Conservation (phyloP, 768 basidiomycete genomes). For the Albatrellus ellisii region DNA sequence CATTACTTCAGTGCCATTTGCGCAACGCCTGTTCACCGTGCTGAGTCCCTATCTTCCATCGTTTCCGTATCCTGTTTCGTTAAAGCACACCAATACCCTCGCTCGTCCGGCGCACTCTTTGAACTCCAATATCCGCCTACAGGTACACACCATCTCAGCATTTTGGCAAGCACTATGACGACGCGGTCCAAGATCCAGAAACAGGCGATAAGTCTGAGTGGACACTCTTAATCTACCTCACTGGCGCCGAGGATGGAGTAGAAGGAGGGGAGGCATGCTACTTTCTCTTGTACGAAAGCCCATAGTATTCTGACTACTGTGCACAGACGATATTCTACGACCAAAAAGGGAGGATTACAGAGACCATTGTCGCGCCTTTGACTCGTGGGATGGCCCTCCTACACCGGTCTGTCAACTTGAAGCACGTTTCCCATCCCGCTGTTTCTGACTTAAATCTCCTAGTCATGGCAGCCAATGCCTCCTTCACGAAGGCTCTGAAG, state of each 20-base stretch:
- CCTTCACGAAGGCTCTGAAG: conserved; percentile 57
- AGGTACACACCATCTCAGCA: conserved; percentile 50
- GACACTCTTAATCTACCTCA: conserved; percentile 65
- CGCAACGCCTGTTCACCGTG: conserved; percentile 33
- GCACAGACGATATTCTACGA: conserved; percentile 60
- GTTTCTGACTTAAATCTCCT: conserved; percentile 3
- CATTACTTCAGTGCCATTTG: conserved; percentile 44
- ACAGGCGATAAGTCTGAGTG: conserved; percentile 61
- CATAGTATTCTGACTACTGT: background rate
- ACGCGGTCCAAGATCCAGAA: conserved; percentile 43
- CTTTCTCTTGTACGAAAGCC: background rate
- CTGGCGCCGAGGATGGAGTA: conserved; percentile 60
- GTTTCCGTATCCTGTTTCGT: conserved; percentile 30
- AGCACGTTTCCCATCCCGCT: background rate
- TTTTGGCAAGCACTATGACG: conserved; percentile 71
- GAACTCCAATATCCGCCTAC: conserved; percentile 66
- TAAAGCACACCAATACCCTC: conserved; percentile 16
- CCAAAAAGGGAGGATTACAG: conserved; percentile 33
- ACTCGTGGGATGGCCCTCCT: conserved; percentile 52
- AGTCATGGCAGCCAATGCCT: conserved; percentile 66
- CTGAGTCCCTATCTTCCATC: conserved; percentile 46
- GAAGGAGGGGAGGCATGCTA: conserved; percentile 49
- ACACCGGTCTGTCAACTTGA: conserved; percentile 34
- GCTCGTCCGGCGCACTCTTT: conserved; percentile 37
- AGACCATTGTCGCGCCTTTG: conserved; percentile 39